Conservation (phyloP, 2,329 filamentous ascomycete species). For the Macroventuria anomochaeta region DNA sequence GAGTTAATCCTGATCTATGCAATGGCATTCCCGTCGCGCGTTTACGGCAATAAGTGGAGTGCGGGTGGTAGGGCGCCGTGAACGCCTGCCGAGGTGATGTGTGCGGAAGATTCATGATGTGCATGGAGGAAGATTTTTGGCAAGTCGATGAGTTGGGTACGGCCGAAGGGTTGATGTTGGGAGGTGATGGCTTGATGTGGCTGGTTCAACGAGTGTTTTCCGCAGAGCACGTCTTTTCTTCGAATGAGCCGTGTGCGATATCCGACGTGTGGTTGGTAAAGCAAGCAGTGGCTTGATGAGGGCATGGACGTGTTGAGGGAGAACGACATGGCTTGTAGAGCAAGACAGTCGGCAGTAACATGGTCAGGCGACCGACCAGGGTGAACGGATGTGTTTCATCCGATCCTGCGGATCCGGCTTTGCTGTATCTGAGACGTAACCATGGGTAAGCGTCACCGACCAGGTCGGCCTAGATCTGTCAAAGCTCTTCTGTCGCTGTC, state of each 20-base stretch:
- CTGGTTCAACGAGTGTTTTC: background rate
- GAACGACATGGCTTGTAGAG: background rate
- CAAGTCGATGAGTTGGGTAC: background rate
- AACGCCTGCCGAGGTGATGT: background rate
- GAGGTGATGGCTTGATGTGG: background rate
- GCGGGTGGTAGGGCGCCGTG: background rate
- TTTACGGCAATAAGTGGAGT: background rate
- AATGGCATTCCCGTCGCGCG: background rate
- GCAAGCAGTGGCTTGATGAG: background rate
- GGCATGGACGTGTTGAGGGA: background rate
- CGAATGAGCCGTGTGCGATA: background rate
- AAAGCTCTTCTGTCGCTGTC: background rate
- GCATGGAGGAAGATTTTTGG: background rate
- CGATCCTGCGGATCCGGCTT: slow-evolving; percentile 1
- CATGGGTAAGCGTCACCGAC: slow-evolving; percentile 1
- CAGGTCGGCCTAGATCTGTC: background rate
- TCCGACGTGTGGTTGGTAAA: background rate
- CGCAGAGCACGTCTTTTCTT: background rate
- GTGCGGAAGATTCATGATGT: background rate
- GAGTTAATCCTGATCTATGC: background rate
- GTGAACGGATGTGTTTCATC: slow-evolving; percentile 3
- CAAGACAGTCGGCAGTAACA: too few relatives aligned
- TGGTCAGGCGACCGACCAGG: too few relatives aligned
- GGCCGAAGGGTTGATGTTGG: background rate
- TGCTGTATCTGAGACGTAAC: slow-evolving; percentile 6